These are phyloP conservation scores for Saturnispora dispora DNA, from an alignment of 805 yeast genomes.

Conservation along the genomic window DNA sequence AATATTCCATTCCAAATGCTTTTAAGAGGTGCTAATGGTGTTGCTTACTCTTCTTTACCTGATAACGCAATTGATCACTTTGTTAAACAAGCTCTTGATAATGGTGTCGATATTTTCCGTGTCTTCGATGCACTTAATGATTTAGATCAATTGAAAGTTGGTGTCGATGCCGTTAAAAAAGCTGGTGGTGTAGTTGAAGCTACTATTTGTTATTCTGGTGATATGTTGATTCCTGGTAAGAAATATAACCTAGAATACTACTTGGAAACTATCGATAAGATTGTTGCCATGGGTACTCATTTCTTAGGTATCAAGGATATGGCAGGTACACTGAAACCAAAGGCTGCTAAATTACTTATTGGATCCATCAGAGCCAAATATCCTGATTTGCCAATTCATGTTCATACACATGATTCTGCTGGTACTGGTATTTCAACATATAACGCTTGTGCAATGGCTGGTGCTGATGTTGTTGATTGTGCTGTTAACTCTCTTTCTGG, in stretches of 20 bases:
- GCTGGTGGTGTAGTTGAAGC: conserved; percentile 99
- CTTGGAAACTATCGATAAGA: conserved; percentile 66
- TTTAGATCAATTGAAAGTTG: conserved; percentile 91
- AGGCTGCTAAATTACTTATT: conserved; percentile 78
- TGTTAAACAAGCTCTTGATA: conserved; percentile 86
- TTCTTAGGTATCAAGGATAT: conserved; percentile 96
- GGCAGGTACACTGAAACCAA: conserved; percentile 98
- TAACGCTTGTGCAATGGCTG: conserved; percentile 90
- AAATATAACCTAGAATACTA: conserved; percentile 92
- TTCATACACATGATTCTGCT: conserved; percentile 98
- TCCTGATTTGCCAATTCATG: conserved; percentile 95
- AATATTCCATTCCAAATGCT: conserved; percentile 99
- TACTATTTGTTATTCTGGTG: conserved; percentile 97
- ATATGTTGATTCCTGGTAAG: conserved; percentile 92
- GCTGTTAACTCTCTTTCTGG: conserved; percentile 98
- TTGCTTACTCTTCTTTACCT: conserved; percentile 94
- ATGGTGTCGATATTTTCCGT: conserved; percentile 95
- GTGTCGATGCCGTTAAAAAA: conserved; percentile 94
- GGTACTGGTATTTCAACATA: conserved; percentile 98
- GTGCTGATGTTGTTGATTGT: conserved; percentile 97
- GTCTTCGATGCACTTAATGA: conserved; percentile 97
- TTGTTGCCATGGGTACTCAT: conserved; percentile 93
- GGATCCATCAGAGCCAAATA: conserved; percentile 74
- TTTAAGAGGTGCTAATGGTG: conserved; percentile 98
- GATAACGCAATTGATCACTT: conserved; percentile 98